Conservation (phyloP, 805 yeast species). For the Candida endomychidarum region DNA sequence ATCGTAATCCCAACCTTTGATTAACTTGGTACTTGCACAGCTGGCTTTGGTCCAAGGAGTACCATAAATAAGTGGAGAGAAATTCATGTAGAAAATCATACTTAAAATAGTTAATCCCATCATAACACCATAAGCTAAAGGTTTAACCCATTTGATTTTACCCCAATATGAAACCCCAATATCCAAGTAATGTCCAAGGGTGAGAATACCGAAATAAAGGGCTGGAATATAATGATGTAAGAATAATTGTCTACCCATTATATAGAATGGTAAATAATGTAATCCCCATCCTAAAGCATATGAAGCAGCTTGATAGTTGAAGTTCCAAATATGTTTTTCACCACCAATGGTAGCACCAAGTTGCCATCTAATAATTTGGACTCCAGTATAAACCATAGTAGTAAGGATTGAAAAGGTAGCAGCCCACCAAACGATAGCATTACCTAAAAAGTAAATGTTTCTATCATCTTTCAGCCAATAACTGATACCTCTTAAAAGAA, state of each 20-base stretch:
- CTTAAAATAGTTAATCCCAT: conserved; percentile 45
- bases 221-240: conserved; percentile 88
- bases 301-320: conserved; percentile 60
- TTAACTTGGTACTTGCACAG: conserved; percentile 62
- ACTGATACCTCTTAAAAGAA: conserved; percentile 73
- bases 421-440: conserved; percentile 80
- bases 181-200: conserved; percentile 68
- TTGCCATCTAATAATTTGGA: conserved; percentile 63
- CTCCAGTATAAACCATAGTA: conserved; percentile 48
- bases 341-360: conserved; percentile 42
- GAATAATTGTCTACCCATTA: conserved; percentile 92
- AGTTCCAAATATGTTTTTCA: conserved; percentile 59
- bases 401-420: conserved; percentile 52
- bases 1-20: conserved; percentile 83
- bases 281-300: conserved; percentile 69
- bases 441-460: conserved; percentile 73
- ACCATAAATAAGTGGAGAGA: conserved; percentile 78
- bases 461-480: conserved; percentile 67
- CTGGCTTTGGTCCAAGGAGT: conserved; percentile 69
- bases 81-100: conserved; percentile 54
- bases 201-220: conserved; percentile 79
- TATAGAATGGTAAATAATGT: conserved; percentile 72
- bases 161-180: conserved; percentile 44
- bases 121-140: conserved; percentile 43
- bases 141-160: conserved; percentile 39